Base-by-base conservation (phyloP, 768 basidiomycete species). In the Ramaria sp. region DNA sequence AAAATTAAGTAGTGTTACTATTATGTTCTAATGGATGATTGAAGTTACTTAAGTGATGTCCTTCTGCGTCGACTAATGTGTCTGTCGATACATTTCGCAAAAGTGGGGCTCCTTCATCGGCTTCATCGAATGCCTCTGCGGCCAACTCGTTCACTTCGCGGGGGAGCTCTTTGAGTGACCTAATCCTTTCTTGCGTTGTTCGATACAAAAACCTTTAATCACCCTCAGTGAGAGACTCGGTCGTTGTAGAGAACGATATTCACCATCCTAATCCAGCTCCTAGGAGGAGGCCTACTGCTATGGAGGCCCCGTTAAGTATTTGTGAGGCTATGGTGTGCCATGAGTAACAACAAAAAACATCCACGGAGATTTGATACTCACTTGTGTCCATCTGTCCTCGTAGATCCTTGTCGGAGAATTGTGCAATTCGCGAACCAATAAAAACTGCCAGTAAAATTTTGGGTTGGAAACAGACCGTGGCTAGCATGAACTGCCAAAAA, bases 321-420 rank as follows among this genome's bases (percentile, higher is more conserved):
- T 81, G 85, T 0, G 84, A 80, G 50, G 75, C 81, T 82, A 62
- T 39, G 56, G 34, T 45, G 48, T 52, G 55, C 47, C 30, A 20
- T 52, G 16, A 42, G 55, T 53, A n/a, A 48, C 12, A 3, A 43
- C 10, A 22, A n/a, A 43, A 32, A 9, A 48, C n/a, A n/a, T n/a
- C n/a, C n/a, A n/a, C n/a, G n/a, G n/a, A 15, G 34, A 24, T 27
- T 30, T 16, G 2, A 52, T 7, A 47, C 75, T 55, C 71, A 86
- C 86, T 74, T 22, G 78, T 75, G 62, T 91, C 88, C 88, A 91
- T 91, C 39, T 79, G 69, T 37, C 69, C 74, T 43, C 89, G 77
- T 57, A 82, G 78, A 60, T 83, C 76, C 34, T 85, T 86, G 60
- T 92, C 89, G 9, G 88, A 83, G 15, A 92, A 69, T 10, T 71